A percentile compares a stretch with the other conserved stretches of the same genome.
Evolutionary conservation across 805 yeast genomes (phyloP).

Genomic region (Sporopachydermia lactativora): DNA sequence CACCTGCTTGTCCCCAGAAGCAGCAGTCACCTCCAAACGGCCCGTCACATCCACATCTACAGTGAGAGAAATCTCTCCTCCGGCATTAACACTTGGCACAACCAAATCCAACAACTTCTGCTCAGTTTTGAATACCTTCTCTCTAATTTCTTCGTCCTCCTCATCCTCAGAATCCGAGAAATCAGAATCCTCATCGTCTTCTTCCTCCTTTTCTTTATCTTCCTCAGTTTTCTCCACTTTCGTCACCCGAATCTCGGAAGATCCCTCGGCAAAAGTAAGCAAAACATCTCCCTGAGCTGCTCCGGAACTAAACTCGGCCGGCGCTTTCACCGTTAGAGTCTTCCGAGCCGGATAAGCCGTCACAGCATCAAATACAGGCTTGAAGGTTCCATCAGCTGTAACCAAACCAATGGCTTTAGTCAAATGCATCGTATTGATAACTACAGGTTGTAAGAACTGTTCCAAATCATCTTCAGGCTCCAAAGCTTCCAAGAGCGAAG

Average conservation of each 20-base stretch:
- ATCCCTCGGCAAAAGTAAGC: conserved; percentile 73
- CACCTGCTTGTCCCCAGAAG: background rate
- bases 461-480: conserved; percentile 73
- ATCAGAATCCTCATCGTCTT: conserved; percentile 33
- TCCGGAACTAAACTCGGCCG: conserved; percentile 37
- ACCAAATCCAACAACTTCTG: conserved; percentile 66
- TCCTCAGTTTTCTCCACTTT: conserved; percentile 51
- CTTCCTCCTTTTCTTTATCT: conserved; percentile 38
- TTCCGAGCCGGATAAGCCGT: conserved; percentile 87
- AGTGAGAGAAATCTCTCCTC: conserved; percentile 47
- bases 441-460: conserved; percentile 72
- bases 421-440: conserved; percentile 80
- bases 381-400: conserved; percentile 54
- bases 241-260: conserved; percentile 70
- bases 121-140: conserved; percentile 61
- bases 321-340: conserved; percentile 24
- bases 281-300: conserved; percentile 43
- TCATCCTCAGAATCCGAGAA: conserved; percentile 50
- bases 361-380: conserved; percentile 62
- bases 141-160: conserved; percentile 79
- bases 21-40: background rate
- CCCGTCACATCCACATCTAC: conserved; percentile 16
- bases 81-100: conserved; percentile 52
- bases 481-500: conserved; percentile 60
- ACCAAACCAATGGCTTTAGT: conserved; percentile 74